Evolutionary conservation across 164 flowering plant species (phyloP), one percentile per base, ranked within the genome.

Genomic region (Vitis cinerea): DNA sequence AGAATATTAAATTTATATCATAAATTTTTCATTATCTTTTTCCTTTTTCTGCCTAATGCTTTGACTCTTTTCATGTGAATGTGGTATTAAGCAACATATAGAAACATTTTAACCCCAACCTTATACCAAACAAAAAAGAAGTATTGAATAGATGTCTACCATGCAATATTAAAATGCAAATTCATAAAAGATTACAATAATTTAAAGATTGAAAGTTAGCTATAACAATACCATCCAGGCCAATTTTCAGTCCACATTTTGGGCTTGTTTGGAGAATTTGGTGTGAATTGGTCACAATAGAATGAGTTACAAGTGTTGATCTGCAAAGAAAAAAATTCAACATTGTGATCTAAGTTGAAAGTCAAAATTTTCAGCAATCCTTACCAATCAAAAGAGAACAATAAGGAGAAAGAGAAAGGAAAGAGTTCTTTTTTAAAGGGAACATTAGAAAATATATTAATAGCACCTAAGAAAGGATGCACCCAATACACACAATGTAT

Each of bases 161-260:
- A 17, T 10, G 10, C 59, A 4, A 3, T 23, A n/a, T 23, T 30
- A 30, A 71, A 49, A 17, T 17, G 23, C 11, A 61, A 29, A 30
- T n/a, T 12, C 4, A 27, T n/a, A 23, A 31, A 31, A 31, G 44
- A 53, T 13, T 50, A 29, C 1, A 51, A 55, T 1, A 19, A 19
- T 19, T 19, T 53, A 51, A 53, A 50, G 37, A 65, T n/a, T 1
- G 52, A 63, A 29, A 13, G 0, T 10, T 9, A 52, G 55, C 63
- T 61, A 64, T 1, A 50, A 57, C 14, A 56, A 69, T 90, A 96
- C 99, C 99, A 96, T 87, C 99, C 98, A 67, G 99, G 99, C 99
- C 99, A 96, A 69, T 96, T 96, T 82, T 96, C 97, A 14, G 99
- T 96, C 98, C 99, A 96, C 14, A 96, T 73, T 73, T 96, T 96